Conservation (phyloP, 345 rosid species). For the Salix purpurea region DNA sequence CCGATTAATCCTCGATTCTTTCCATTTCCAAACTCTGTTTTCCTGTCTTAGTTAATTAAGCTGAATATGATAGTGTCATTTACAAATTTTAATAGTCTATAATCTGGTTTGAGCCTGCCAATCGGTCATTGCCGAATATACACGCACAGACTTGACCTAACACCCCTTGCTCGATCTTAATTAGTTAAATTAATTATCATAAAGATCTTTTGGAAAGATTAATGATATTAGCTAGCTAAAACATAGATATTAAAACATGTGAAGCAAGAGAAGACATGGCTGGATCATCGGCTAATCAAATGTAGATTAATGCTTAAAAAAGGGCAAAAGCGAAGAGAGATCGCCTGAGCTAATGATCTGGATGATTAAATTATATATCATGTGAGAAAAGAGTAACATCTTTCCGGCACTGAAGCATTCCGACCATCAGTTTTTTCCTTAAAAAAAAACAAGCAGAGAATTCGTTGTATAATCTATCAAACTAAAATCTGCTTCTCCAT, state of each 20-base stretch:
- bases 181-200: no score
- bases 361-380: no score
- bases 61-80: no score
- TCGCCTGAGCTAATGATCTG: background rate
- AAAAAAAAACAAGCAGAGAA: no score
- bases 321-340: background rate
- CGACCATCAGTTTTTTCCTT: no score
- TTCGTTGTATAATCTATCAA: no score
- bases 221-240: background rate
- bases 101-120: background rate
- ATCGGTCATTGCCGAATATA: background rate
- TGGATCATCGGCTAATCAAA: background rate
- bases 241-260: background rate
- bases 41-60: background rate
- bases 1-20: background rate
- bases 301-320: background rate
- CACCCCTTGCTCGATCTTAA: background rate
- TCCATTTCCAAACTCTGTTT: background rate
- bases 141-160: no score
- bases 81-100: background rate
- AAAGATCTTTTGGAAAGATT: background rate
- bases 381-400: no score
- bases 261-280: background rate
- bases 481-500: background rate
- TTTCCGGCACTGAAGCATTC: no score